Percentiles rank a stretch among this genome's conserved stretches.
Conservation (phyloP, 768 basidiomycete genomes). For the Panaeolus papilionaceus region DNA sequence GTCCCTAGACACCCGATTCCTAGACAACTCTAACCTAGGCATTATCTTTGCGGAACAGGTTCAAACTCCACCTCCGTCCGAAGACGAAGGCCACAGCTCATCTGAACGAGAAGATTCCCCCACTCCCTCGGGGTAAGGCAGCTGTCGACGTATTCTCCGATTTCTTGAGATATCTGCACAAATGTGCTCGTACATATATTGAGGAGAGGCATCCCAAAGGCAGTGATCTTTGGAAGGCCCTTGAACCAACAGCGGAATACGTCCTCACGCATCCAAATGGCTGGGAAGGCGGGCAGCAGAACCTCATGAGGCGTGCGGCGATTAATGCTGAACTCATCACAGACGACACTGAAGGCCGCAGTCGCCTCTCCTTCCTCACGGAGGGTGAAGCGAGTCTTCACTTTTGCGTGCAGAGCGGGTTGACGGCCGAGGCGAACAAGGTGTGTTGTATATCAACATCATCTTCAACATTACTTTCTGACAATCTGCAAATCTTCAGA, state of each 20-base stretch:
- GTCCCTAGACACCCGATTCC: slow-evolving; percentile 21
- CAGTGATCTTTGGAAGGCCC: slow-evolving; percentile 46
- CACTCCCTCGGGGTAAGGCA: slow-evolving; percentile 48
- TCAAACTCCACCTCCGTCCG: slow-evolving; percentile 43
- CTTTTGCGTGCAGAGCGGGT: slow-evolving; percentile 53
- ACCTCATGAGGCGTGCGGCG: slow-evolving; percentile 56
- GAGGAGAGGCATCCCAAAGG: slow-evolving; percentile 51
- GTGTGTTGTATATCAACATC: slow-evolving; percentile 22
- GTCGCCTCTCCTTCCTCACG: slow-evolving; percentile 55
- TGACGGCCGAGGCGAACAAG: slow-evolving; percentile 41
- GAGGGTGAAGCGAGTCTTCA: slow-evolving; percentile 67
- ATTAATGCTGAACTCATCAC: slow-evolving; percentile 55
- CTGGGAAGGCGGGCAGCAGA: slow-evolving; percentile 63
- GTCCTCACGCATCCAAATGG: slow-evolving; percentile 68
- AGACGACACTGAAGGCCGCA: slow-evolving; percentile 39
- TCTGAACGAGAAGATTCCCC: slow-evolving; percentile 29
- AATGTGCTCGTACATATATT: slow-evolving; percentile 51
- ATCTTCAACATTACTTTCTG: neutral
- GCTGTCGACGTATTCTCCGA: slow-evolving; percentile 51
- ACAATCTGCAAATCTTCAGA: slow-evolving; percentile 30
- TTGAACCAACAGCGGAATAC: slow-evolving; percentile 49
- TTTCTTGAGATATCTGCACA: slow-evolving; percentile 52
- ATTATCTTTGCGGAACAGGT: slow-evolving; percentile 27
- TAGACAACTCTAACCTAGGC: neutral
- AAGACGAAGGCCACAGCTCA: slow-evolving; percentile 23